phyloP scores from a whole-genome alignment of 1,284 basidiomycete species.

The Papiliotrema flavescens region DNA sequence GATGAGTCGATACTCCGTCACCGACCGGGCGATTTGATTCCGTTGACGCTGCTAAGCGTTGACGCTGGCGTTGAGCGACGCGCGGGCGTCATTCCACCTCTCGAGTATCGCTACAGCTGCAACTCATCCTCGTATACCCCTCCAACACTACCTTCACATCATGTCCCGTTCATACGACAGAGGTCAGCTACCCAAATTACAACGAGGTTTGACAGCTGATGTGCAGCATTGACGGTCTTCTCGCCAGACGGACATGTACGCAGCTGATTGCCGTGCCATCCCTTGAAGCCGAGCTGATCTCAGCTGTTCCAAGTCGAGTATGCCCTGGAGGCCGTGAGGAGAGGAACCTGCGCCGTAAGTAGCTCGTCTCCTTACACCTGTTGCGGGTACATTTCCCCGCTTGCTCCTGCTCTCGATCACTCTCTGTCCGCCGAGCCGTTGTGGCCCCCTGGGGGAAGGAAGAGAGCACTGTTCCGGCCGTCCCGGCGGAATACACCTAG shows the following conservation, averaged over 20 bases:
- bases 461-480: not conserved
- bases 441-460: no score
- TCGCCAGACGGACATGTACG: conserved; percentile 83
- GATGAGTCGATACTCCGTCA: no score
- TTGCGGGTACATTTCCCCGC: no score
- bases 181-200: conserved; percentile 31
- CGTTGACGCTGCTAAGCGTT: not conserved
- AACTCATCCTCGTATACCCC: not conserved
- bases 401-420: no score
- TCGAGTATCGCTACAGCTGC: not conserved
- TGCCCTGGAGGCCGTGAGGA: conserved; percentile 91
- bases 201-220: not conserved
- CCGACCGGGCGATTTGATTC: not conserved
- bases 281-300: conserved; percentile 1
- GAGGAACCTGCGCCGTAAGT: conserved; percentile 93
- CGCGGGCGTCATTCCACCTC: not conserved
- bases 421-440: no score
- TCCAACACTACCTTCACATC: not conserved
- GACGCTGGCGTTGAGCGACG: not conserved
- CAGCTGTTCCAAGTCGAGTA: conserved; percentile 75
- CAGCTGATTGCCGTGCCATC: not conserved
- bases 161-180: conserved; percentile 52
- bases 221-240: conserved; percentile 72
- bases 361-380: not conserved
- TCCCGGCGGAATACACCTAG: not conserved